These are phyloP conservation scores for Tieghemostelium lacteum DNA, from an alignment of 78 protist genomes.

Conservation along the genomic window DNA sequence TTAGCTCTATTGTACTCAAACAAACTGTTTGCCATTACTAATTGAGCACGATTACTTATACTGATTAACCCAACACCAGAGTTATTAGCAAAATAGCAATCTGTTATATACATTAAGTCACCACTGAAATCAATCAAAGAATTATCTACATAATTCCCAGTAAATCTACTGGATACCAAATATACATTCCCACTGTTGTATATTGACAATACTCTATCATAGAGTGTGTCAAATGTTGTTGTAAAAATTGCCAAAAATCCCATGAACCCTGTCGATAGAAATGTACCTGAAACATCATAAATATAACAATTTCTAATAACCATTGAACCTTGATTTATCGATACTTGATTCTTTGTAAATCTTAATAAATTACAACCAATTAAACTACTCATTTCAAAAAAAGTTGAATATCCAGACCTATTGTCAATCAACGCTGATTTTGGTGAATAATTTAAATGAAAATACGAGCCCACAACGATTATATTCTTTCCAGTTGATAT, in stretches of 20 bases:
- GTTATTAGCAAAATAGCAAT: background rate
- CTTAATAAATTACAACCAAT: background rate
- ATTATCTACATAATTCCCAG: no score
- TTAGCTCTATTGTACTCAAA: background rate
- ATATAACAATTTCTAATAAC: background rate
- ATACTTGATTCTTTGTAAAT: background rate
- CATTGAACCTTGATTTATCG: background rate
- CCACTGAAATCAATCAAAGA: background rate
- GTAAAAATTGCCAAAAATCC: background rate
- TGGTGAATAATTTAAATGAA: slow-evolving; percentile 9
- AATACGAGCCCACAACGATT: background rate
- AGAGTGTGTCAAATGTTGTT: background rate
- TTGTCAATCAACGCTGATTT: background rate
- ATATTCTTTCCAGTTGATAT: background rate
- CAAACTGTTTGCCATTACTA: background rate
- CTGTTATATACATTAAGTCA: background rate
- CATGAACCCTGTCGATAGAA: background rate
- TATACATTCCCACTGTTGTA: background rate
- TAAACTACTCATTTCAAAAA: background rate
- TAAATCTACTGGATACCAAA: background rate
- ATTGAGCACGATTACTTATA: background rate
- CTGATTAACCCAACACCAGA: background rate
- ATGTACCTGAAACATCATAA: background rate
- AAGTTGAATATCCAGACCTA: background rate
- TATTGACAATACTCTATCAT: background rate